Conservation (phyloP, 345 rosid species). For the Acer negundo region DNA sequence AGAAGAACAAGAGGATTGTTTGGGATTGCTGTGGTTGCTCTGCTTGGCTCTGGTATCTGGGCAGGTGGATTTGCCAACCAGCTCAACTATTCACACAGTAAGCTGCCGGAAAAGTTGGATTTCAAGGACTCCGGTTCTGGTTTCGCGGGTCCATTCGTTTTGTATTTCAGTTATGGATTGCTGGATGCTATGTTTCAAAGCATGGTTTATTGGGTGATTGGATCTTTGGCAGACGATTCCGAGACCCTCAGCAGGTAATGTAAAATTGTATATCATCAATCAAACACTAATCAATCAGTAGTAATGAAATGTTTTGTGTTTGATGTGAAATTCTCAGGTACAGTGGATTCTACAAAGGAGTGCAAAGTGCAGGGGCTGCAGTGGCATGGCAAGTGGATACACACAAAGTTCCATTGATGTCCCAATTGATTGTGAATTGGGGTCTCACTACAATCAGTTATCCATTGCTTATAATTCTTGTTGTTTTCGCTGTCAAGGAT, state of each 20-base stretch:
- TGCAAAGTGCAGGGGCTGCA: constrained; percentile 95
- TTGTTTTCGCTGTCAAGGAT: constrained; percentile 73
- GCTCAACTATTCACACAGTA: constrained; percentile 37
- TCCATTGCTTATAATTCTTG: constrained; percentile 67
- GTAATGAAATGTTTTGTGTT: no score
- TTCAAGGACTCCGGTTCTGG: constrained; percentile 63
- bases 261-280: no score
- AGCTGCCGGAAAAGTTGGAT: constrained; percentile 52
- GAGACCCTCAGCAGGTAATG: constrained; percentile 74
- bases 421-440: constrained; percentile 76
- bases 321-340: constrained; percentile 38
- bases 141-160: constrained; percentile 72
- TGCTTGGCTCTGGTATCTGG: constrained; percentile 72
- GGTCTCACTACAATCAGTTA: constrained; percentile 74
- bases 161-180: constrained; percentile 79
- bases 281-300: no score
- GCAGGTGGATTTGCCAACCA: constrained; percentile 85
- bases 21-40: constrained; percentile 65
- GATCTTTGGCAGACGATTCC: constrained; percentile 84
- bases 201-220: constrained; percentile 93
- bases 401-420: constrained; percentile 56
- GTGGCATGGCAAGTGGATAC: constrained; percentile 95
- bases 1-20: constrained; percentile 68
- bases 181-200: constrained; percentile 94
- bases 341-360: constrained; percentile 89